Conservation (phyloP, 306 rosid genomes). For the Begonia fuchsioides region DNA sequence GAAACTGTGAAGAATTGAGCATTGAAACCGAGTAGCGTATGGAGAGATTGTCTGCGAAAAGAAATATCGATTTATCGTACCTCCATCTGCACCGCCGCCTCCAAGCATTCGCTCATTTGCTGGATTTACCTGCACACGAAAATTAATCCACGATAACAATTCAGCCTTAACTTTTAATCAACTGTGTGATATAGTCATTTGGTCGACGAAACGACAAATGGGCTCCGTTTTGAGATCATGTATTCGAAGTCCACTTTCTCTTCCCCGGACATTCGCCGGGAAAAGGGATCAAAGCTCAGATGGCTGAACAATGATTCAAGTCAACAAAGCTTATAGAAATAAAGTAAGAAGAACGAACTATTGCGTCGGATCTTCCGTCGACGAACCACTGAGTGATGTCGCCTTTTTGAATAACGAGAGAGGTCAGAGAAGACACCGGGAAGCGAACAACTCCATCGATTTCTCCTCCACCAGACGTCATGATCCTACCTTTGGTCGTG, state of each 20-base stretch:
- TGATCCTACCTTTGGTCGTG: neutral
- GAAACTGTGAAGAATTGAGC: too few species aligned
- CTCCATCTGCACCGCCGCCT: slow-evolving; percentile 95
- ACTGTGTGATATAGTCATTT: too few species aligned
- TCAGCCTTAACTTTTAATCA: too few species aligned
- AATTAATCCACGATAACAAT: too few species aligned
- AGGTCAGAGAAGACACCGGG: slow-evolving; percentile 35
- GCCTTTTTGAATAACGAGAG: slow-evolving; percentile 66
- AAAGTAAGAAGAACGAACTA: slow-evolving; percentile 28
- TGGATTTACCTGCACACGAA: slow-evolving; percentile 61
- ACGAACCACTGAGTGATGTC: slow-evolving; percentile 81
- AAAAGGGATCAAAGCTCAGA: too few species aligned
- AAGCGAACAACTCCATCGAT: slow-evolving; percentile 32
- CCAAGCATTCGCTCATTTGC: slow-evolving; percentile 93
- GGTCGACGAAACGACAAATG: too few species aligned
- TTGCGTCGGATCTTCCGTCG: slow-evolving; percentile 67
- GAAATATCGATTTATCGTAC: slow-evolving; percentile 17
- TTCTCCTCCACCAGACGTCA: slow-evolving; percentile 17
- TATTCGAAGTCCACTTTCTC: too few species aligned
- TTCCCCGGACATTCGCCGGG: too few species aligned
- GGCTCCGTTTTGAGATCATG: too few species aligned
- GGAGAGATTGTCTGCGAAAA: neutral
- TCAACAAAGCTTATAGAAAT: neutral
- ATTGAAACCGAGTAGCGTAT: too few species aligned
- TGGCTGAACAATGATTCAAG: neutral